phyloP scores from a whole-genome alignment of 1,139 yeast species.

The Lizanozyma gosingica region DNA sequence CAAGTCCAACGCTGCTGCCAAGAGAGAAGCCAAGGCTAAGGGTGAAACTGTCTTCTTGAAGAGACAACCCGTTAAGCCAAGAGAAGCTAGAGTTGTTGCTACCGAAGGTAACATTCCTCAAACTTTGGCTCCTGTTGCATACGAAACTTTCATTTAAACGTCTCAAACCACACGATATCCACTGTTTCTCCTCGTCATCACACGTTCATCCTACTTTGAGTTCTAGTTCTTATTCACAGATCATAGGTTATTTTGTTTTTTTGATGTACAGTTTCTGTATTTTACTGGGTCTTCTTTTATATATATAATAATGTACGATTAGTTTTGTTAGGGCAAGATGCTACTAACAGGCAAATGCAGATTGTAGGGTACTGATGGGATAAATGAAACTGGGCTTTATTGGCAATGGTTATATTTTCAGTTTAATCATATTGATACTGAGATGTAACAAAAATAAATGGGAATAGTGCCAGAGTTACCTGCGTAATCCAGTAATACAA shows the following conservation, averaged over 20 bases:
- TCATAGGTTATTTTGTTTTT: background rate
- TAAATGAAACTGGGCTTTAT: too few species aligned
- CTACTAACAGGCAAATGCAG: too few species aligned
- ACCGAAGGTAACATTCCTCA: constrained; percentile 80
- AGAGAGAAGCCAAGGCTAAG: constrained; percentile 89
- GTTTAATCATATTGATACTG: too few species aligned
- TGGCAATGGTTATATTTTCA: too few species aligned
- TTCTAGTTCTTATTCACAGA: background rate
- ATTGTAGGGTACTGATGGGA: too few species aligned
- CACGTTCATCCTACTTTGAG: constrained; percentile 3
- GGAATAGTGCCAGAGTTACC: too few species aligned
- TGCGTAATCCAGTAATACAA: too few species aligned
- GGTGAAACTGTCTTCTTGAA: constrained; percentile 89
- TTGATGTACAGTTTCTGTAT: background rate
- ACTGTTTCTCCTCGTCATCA: too few species aligned
- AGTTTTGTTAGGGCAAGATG: background rate
- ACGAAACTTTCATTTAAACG: constrained; percentile 95
- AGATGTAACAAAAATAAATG: too few species aligned
- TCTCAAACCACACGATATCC: too few species aligned
- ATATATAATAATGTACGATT: background rate
- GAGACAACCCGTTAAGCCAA: constrained; percentile 98
- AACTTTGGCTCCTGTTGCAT: constrained; percentile 98
- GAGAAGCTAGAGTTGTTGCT: constrained; percentile 79
- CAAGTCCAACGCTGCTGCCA: constrained; percentile 89
- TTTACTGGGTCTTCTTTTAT: background rate